phyloP scores from a whole-genome alignment of 768 basidiomycete species.

The Suillus weaverae region DNA sequence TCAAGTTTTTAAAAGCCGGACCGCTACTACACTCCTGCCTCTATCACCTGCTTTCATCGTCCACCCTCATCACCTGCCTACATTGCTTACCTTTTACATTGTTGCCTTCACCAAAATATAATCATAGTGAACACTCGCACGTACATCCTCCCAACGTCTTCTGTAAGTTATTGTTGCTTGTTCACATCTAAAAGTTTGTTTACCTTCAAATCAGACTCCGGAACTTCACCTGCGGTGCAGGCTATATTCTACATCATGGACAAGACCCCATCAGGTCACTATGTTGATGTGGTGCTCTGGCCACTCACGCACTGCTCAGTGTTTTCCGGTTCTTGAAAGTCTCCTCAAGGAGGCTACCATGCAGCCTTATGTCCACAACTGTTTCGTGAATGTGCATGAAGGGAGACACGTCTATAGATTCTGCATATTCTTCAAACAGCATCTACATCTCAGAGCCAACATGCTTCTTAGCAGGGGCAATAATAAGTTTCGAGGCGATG shows the following conservation, averaged over 20 bases:
- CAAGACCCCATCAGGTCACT: neutral
- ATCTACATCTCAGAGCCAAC: slow-evolving; percentile 8
- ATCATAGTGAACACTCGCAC: too few species aligned
- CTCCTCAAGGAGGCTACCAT: slow-evolving; percentile 2
- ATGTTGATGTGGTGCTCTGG: slow-evolving; percentile 3
- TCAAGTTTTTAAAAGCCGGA: too few species aligned
- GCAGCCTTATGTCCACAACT: slow-evolving; percentile 16
- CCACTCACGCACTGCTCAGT: neutral
- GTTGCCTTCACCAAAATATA: too few species aligned
- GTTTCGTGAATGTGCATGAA: slow-evolving; percentile 1
- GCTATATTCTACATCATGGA: slow-evolving; percentile 6
- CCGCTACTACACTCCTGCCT: too few species aligned
- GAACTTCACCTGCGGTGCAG: slow-evolving; percentile 7
- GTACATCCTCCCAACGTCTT: too few species aligned
- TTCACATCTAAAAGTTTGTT: too few species aligned
- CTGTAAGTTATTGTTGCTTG: too few species aligned
- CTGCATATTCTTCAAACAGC: slow-evolving; percentile 12
- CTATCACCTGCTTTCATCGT: too few species aligned
- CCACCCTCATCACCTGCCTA: too few species aligned
- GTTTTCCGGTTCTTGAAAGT: slow-evolving; percentile 9
- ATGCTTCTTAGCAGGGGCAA: neutral
- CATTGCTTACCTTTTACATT: too few species aligned
- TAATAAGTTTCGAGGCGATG: neutral
- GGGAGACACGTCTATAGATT: slow-evolving; percentile 6
- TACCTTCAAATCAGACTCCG: neutral